Evolutionary conservation across 2,329 filamentous ascomycete species (phyloP).

Genomic region (Fonsecaea pedrosoi): DNA sequence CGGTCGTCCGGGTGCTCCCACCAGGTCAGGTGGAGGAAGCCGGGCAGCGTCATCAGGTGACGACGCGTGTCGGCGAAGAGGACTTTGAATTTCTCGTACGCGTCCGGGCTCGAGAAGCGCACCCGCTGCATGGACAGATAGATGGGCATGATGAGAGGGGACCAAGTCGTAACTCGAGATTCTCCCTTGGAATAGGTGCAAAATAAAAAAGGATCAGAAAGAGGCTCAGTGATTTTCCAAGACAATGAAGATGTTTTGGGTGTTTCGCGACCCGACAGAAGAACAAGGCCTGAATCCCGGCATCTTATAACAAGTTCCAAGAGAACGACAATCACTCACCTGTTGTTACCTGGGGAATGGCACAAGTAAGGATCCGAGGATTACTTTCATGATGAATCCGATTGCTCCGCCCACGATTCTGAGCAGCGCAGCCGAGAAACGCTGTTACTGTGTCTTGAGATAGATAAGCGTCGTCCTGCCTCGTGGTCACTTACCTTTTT

Average conservation of each 20-base stretch:
- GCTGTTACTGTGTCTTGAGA: neutral
- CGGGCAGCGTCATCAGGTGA: conserved; percentile 28
- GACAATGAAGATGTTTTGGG: neutral
- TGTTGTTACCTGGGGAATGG: neutral
- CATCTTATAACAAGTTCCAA: neutral
- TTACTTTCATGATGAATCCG: neutral
- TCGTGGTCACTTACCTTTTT: neutral
- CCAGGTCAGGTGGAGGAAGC: conserved; percentile 33
- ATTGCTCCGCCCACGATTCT: neutral
- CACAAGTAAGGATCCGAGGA: neutral
- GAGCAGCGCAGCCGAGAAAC: neutral
- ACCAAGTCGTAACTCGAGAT: too few species aligned
- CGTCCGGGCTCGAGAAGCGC: conserved; percentile 33
- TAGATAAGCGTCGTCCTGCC: neutral
- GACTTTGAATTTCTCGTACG: conserved; percentile 34
- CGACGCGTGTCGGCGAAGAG: conserved; percentile 32
- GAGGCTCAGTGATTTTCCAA: too few species aligned
- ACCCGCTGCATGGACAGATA: conserved; percentile 32
- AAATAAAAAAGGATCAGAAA: too few species aligned
- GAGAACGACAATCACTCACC: too few species aligned
- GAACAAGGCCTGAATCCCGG: neutral
- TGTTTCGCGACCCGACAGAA: neutral
- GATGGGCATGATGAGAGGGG: conserved; percentile 23
- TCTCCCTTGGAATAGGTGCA: too few species aligned
- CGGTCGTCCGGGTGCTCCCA: conserved; percentile 34